Conservation (phyloP, 1,139 yeast species). For the Lodderomyces pseudojiufengensis region DNA sequence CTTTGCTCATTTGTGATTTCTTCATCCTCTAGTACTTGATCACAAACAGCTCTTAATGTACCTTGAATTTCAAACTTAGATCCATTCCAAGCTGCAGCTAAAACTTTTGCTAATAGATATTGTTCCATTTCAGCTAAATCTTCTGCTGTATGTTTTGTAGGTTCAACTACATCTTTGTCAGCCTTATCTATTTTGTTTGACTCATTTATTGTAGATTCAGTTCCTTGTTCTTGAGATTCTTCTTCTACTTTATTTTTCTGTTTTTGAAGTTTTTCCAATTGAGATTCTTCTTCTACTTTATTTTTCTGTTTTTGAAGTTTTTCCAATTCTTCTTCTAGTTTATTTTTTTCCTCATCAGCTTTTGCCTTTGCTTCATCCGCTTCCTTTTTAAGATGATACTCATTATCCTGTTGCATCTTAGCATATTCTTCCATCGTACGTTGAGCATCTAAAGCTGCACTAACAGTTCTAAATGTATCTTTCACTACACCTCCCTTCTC, state of each 20-base stretch:
- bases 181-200: conserved; percentile 8
- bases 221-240: conserved; percentile 11
- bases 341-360: conserved; percentile 16
- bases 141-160: conserved; percentile 67
- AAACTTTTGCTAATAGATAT: conserved; percentile 79
- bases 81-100: conserved; percentile 97
- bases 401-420: conserved; percentile 61
- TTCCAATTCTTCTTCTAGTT: conserved; percentile 21
- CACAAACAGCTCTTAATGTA: conserved; percentile 86
- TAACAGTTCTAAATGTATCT: conserved; percentile 82
- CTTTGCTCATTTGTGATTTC: conserved; percentile 53
- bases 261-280: conserved; percentile 9
- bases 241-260: conserved; percentile 7
- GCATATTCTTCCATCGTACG: conserved; percentile 80
- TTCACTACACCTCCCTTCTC: conserved; percentile 84
- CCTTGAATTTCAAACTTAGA: conserved; percentile 86
- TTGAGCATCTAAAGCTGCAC: conserved; percentile 88
- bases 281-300: conserved; percentile 9
- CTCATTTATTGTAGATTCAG: too few species aligned
- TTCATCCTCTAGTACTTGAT: conserved; percentile 64
- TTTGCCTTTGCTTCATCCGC: conserved; percentile 29
- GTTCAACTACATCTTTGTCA: conserved; percentile 21
- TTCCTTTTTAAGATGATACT: conserved; percentile 42
- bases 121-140: conserved; percentile 85
- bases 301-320: conserved; percentile 16